Conservation (phyloP, 1,284 basidiomycete species). For the Wolfiporia cocos region DNA sequence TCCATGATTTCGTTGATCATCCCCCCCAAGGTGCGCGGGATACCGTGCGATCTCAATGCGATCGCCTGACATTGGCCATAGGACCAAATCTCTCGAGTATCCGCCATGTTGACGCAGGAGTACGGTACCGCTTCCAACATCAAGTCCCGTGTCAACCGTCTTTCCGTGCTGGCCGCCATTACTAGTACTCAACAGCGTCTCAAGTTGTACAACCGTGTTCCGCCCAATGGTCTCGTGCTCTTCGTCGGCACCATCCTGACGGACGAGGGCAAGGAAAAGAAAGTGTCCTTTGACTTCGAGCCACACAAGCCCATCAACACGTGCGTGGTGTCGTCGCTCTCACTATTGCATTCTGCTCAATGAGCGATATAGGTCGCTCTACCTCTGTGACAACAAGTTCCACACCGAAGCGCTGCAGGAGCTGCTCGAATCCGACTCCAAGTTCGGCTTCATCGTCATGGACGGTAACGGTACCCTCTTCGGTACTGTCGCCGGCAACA, state of each 20-base stretch:
- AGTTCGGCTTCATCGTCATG: constrained; percentile 99
- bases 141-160: constrained; percentile 97
- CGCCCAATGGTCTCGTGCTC: constrained; percentile 94
- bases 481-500: constrained; percentile 95
- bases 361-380: constrained; percentile 66
- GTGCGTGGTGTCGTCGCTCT: constrained; percentile 48
- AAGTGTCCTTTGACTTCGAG: constrained; percentile 96
- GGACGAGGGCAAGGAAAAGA: constrained; percentile 99
- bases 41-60: constrained; percentile 9
- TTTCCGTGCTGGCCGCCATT: constrained; percentile 96
- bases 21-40: constrained; percentile 74
- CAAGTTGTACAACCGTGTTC: constrained; percentile 94
- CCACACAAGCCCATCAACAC: constrained; percentile 99
- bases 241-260: constrained; percentile 98
- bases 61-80: constrained; percentile 25
- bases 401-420: constrained; percentile 98
- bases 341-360: constrained; percentile 6
- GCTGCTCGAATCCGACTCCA: constrained; percentile 94
- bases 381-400: constrained; percentile 99
- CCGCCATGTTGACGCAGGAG: constrained; percentile 96
- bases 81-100: constrained; percentile 95
- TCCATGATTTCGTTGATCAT: constrained; percentile 99
- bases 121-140: constrained; percentile 99
- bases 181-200: constrained; percentile 98
- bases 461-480: constrained; percentile 97